Base-by-base conservation (phyloP, 768 basidiomycete genomes). In the Arthromyces matolae region DNA sequence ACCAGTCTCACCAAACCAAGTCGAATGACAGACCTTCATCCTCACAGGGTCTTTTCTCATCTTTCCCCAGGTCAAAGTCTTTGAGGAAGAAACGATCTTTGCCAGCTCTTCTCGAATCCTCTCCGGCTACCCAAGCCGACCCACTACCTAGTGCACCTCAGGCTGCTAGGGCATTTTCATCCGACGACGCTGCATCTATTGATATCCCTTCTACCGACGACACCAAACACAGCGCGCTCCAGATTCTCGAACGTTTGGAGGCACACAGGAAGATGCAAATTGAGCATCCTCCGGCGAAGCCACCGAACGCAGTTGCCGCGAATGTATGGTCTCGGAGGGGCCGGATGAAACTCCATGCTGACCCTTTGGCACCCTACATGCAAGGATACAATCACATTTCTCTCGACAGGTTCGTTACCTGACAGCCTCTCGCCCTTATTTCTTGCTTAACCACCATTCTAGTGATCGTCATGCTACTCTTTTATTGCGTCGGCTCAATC, bases 401-500 rank as follows among this genome's bases (percentile, higher is more conserved):
- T 9, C 61, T 84, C 14, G 80, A 83, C 52, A 85, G 74, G 86
- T 85, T 51, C 54, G 79, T 67, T 9, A 24, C 40, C 40, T 47
- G 39, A 45, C 42, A 37, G 39, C 46, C 12, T 50, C 14, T 33
- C 43, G 23, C 10, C 8, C 36, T 39, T 48, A 28, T 45, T 13
- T n/a, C 22, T 19, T 43, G 23, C 35, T 38, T 36, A 22, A 33
- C 40, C 43, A 29, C 31, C 38, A 47, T 23, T 55, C 13, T 47
- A 90, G 89, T 50, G 89, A 89, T 56, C 73, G 70, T 43, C 77
- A 80, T 53, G 71, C 80, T 4, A 71, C 80, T 45, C 45, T 71
- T 2, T 59, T 91, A 5, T 55, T 87, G 13, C 75, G 68, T 29
- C 79, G 76, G n/a, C 70, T 91, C 13, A 76, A 70, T 35, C 67